Conservation (phyloP, 1,139 yeast genomes). For the Wickerhamomyces sp. region DNA sequence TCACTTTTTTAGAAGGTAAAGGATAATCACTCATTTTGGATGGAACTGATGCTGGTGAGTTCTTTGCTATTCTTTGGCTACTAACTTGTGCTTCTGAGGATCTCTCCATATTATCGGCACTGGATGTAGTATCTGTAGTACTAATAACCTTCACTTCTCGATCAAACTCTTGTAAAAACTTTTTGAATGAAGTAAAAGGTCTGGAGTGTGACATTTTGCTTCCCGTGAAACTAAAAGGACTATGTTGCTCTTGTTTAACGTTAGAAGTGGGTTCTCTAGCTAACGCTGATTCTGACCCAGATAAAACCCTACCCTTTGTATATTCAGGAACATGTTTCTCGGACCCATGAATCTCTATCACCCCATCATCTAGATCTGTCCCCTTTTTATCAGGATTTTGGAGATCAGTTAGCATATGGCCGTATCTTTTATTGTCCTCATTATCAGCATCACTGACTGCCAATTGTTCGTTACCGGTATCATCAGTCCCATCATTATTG, state of each 20-base stretch:
- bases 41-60: constrained; percentile 20
- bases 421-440: no score
- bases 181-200: constrained; percentile 12
- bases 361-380: no score
- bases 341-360: neutral
- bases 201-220: constrained; percentile 5
- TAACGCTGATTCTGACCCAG: neutral
- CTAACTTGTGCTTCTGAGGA: neutral
- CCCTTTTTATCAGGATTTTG: no score
- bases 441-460: no score
- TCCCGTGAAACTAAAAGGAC: constrained; percentile 14
- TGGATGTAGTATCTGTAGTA: neutral
- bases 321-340: neutral
- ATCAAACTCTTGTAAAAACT: constrained; percentile 8
- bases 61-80: constrained; percentile 10
- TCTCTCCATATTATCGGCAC: neutral
- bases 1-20: neutral
- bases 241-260: constrained; percentile 13
- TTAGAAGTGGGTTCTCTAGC: neutral
- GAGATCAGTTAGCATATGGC: no score
- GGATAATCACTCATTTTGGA: neutral
- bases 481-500: no score
- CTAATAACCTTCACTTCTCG: constrained; percentile 14
- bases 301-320: neutral
- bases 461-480: no score